phyloP scores from a whole-genome alignment of 805 yeast genomes.

The Saccharomycopsis javanensis region DNA sequence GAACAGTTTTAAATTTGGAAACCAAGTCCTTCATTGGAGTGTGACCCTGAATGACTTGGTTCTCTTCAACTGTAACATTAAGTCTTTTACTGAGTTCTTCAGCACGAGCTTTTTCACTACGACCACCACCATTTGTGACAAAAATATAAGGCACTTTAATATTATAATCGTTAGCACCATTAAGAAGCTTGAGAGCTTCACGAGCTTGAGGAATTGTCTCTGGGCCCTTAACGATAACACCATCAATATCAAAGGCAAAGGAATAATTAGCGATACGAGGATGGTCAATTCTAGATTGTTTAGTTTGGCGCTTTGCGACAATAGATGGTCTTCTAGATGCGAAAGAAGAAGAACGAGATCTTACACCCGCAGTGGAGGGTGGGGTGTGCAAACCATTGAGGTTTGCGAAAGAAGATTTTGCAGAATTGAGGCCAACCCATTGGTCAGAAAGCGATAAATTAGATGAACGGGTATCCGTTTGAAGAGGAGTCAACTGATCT shows the following conservation, averaged over 20 bases:
- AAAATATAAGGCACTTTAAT: constrained; percentile 75
- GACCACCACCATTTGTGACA: constrained; percentile 91
- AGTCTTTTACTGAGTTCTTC: constrained; percentile 57
- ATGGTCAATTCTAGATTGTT: constrained; percentile 52
- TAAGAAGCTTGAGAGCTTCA: constrained; percentile 59
- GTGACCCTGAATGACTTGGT: constrained; percentile 86
- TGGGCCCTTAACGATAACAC: constrained; percentile 80
- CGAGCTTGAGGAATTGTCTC: constrained; percentile 74
- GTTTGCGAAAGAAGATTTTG: constrained; percentile 21
- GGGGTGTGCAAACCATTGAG: constrained; percentile 6
- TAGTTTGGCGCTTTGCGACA: constrained; percentile 31
- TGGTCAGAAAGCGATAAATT: constrained; percentile 64
- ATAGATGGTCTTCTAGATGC: constrained; percentile 36
- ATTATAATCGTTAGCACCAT: constrained; percentile 69
- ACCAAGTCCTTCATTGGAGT: constrained; percentile 87
- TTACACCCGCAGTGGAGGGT: not conserved
- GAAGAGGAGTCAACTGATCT: constrained; percentile 52
- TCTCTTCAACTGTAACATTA: constrained; percentile 50
- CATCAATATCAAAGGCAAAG: constrained; percentile 89
- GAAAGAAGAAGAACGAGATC: constrained; percentile 13
- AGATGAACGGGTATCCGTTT: constrained; percentile 53
- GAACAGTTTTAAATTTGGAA: constrained; percentile 54
- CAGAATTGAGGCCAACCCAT: constrained; percentile 38
- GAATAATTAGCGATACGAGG: constrained; percentile 72
- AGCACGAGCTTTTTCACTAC: constrained; percentile 67